Evolutionary conservation across 306 rosid species (phyloP).

Genomic region (Astragalus membranaceus): DNA sequence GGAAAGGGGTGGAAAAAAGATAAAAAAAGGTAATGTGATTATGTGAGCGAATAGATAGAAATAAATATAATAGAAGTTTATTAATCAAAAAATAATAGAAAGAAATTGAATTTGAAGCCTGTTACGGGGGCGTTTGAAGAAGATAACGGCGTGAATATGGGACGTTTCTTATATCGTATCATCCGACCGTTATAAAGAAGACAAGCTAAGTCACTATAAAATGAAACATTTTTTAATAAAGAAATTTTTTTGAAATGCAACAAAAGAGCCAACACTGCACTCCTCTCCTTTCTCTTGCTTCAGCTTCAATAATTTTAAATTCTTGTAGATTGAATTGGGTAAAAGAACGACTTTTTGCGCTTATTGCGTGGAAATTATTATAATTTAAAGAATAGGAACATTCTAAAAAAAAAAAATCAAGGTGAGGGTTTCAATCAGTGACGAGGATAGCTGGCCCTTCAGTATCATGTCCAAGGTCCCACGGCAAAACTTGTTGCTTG

Average conservation of each 20-base stretch:
- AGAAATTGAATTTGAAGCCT: slow-evolving; percentile 22
- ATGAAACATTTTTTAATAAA: too few species aligned
- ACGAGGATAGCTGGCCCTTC: slow-evolving; percentile 1
- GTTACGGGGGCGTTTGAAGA: slow-evolving; percentile 40
- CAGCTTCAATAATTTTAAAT: background rate
- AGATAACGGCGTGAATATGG: slow-evolving; percentile 44
- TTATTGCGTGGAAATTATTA: slow-evolving; percentile 9
- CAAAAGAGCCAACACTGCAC: background rate
- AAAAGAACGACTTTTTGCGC: background rate
- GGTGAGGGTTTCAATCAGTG: slow-evolving; percentile 6
- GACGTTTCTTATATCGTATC: slow-evolving; percentile 30
- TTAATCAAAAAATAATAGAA: too few species aligned
- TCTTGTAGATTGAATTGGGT: background rate
- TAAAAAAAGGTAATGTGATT: background rate
- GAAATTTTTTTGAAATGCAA: slow-evolving; percentile 19
- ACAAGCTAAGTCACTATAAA: slow-evolving; percentile 16
- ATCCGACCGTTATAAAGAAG: slow-evolving; percentile 68
- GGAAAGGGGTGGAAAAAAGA: slow-evolving; percentile 4
- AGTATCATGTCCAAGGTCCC: slow-evolving; percentile 18
- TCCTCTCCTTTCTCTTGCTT: background rate
- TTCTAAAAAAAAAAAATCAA: background rate
- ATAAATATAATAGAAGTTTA: background rate
- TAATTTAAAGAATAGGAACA: background rate
- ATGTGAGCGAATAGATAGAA: background rate
- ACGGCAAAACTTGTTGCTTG: slow-evolving; percentile 6